phyloP scores from a whole-genome alignment of 495 filamentous ascomycete species.

The Cladorrhinum samala region DNA sequence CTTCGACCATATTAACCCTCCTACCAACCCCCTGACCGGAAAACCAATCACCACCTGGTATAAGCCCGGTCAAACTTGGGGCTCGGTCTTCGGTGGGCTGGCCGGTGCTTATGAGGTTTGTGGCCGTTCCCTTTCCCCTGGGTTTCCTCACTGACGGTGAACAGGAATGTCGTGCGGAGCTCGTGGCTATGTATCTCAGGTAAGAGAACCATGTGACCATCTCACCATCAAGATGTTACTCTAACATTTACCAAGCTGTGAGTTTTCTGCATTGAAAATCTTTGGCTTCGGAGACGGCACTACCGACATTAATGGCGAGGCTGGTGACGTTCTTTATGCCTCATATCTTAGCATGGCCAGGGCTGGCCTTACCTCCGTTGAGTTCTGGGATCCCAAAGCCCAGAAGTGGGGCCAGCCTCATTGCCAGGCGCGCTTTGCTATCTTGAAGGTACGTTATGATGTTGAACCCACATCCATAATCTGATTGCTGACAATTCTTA shows the following conservation, averaged over 20 bases:
- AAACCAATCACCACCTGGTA: slow-evolving; percentile 82
- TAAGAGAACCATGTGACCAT: too few species aligned
- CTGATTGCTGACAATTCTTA: slow-evolving; percentile 26
- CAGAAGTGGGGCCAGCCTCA: slow-evolving; percentile 93
- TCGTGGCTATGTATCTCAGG: slow-evolving; percentile 84
- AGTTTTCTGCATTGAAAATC: slow-evolving; percentile 80
- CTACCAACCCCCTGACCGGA: slow-evolving; percentile 68
- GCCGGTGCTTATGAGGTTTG: slow-evolving; percentile 78
- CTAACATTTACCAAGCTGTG: slow-evolving; percentile 55
- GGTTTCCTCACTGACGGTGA: neutral
- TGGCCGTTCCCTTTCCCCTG: neutral
- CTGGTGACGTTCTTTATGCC: slow-evolving; percentile 78
- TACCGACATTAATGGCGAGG: slow-evolving; percentile 62
- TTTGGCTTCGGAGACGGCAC: slow-evolving; percentile 83
- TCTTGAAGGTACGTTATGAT: slow-evolving; percentile 49
- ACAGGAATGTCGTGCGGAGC: slow-evolving; percentile 58
- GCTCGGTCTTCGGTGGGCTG: slow-evolving; percentile 79
- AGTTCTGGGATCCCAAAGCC: slow-evolving; percentile 83
- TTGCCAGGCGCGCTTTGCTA: slow-evolving; percentile 90
- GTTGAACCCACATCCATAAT: too few species aligned
- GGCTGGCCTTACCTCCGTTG: slow-evolving; percentile 74
- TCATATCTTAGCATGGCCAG: slow-evolving; percentile 89
- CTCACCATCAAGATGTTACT: too few species aligned
- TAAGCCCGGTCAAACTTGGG: slow-evolving; percentile 91
- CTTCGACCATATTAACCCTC: slow-evolving; percentile 74